Conservation (phyloP, 495 filamentous ascomycete genomes). For the Cenococcum geophilum region DNA sequence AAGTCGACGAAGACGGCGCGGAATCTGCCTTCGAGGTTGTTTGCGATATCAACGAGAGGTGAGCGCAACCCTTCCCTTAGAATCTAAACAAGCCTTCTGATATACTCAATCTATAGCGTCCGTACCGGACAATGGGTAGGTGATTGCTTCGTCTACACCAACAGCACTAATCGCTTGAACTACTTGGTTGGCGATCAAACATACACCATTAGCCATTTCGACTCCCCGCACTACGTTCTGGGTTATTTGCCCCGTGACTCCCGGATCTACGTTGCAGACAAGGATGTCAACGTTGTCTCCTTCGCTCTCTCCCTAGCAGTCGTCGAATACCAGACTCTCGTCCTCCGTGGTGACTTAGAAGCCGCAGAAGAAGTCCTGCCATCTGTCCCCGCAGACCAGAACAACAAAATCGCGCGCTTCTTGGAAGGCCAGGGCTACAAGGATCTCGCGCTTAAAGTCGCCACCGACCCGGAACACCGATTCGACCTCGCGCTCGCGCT, state of each 20-base stretch:
- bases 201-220: constrained; percentile 97
- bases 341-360: constrained; percentile 93
- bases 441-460: constrained; percentile 90
- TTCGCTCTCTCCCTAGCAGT: constrained; percentile 90
- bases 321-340: constrained; percentile 93
- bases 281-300: constrained; percentile 85
- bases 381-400: constrained; percentile 79
- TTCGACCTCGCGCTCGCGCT: constrained; percentile 88
- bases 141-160: constrained; percentile 98
- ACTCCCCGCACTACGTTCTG: constrained; percentile 88
- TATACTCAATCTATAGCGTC: constrained; percentile 48
- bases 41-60: constrained; percentile 88
- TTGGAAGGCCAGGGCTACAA: constrained; percentile 96
- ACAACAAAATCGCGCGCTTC: constrained; percentile 97
- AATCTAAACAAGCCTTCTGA: neutral
- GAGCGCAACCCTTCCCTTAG: constrained; percentile 24
- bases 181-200: constrained; percentile 97
- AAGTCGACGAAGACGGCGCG: constrained; percentile 90
- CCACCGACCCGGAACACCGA: constrained; percentile 91
- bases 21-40: constrained; percentile 95
- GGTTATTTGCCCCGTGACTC: constrained; percentile 94
- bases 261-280: constrained; percentile 87
- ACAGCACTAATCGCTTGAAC: constrained; percentile 91
- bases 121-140: constrained; percentile 97
- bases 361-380: constrained; percentile 76